A percentile compares a stretch with the other conserved stretches of the same genome.
Evolutionary conservation across 768 basidiomycete species (phyloP).

Genomic region (Lentinula edodes): DNA sequence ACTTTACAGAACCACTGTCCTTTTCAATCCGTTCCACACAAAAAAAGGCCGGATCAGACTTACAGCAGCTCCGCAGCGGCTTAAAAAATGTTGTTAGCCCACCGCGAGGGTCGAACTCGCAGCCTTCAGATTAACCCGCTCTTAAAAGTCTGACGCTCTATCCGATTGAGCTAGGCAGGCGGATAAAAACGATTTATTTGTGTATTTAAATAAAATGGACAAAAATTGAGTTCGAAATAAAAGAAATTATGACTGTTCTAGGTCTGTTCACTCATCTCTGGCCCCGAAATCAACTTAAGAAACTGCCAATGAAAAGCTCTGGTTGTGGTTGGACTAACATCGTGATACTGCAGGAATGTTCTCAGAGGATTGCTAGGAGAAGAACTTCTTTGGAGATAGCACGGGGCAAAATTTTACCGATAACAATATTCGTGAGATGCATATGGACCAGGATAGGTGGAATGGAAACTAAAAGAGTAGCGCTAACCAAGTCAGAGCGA

Average conservation of each 20-base stretch:
- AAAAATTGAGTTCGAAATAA: too few species aligned
- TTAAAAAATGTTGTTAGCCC: slow-evolving; percentile 38
- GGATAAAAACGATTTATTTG: not conserved
- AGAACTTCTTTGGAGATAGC: not conserved
- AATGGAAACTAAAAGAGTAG: not conserved
- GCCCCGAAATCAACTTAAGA: too few species aligned
- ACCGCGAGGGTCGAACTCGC: slow-evolving; percentile 85
- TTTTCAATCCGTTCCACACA: too few species aligned
- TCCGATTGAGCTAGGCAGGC: slow-evolving; percentile 66
- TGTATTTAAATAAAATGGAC: too few species aligned
- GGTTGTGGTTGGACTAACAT: not conserved
- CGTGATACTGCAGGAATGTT: not conserved
- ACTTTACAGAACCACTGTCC: too few species aligned
- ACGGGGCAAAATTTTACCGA: not conserved
- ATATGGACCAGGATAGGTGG: not conserved
- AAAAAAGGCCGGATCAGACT: too few species aligned
- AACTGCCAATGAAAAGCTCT: not conserved
- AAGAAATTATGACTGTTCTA: too few species aligned
- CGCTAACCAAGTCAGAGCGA: not conserved
- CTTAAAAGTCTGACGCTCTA: slow-evolving; percentile 63
- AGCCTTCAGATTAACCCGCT: slow-evolving; percentile 60
- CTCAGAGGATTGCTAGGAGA: not conserved
- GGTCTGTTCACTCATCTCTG: too few species aligned
- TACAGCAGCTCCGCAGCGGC: not conserved
- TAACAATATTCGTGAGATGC: not conserved